These are phyloP conservation scores for Rhizopus delemar DNA, from an alignment of 371 early-diverging fungal genomes.

Conservation along the genomic window DNA sequence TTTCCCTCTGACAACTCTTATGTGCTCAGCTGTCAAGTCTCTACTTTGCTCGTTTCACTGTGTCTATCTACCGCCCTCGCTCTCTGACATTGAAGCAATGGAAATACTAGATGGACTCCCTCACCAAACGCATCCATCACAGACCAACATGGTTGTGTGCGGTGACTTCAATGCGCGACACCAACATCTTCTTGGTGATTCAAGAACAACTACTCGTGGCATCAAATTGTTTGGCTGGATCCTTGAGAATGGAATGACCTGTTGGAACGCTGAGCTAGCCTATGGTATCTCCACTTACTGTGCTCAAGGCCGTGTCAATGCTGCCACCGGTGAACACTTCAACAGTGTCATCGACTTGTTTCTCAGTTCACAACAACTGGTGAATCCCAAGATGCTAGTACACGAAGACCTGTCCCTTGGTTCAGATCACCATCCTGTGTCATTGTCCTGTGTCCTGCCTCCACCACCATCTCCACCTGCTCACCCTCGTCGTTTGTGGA, in stretches of 20 bases:
- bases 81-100: no score
- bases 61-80: no score
- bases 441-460: not conserved
- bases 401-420: slow-evolving; percentile 3
- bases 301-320: not conserved
- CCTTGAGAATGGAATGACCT: not conserved
- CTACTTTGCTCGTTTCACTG: no score
- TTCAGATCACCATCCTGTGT: slow-evolving; percentile 3
- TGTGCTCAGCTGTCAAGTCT: no score
- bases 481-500: slow-evolving; percentile 11
- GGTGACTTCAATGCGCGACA: no score
- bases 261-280: not conserved
- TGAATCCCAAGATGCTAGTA: not conserved
- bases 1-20: no score
- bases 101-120: no score
- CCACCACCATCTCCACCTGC: not conserved
- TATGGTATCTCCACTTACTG: not conserved
- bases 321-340: not conserved
- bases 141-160: no score
- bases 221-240: not conserved
- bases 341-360: slow-evolving; percentile 6
- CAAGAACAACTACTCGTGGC: no score
- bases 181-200: no score
- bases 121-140: no score
- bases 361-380: not conserved